These are phyloP conservation scores for Yarrowia sp. DNA, from an alignment of 805 yeast genomes.

Conservation along the genomic window DNA sequence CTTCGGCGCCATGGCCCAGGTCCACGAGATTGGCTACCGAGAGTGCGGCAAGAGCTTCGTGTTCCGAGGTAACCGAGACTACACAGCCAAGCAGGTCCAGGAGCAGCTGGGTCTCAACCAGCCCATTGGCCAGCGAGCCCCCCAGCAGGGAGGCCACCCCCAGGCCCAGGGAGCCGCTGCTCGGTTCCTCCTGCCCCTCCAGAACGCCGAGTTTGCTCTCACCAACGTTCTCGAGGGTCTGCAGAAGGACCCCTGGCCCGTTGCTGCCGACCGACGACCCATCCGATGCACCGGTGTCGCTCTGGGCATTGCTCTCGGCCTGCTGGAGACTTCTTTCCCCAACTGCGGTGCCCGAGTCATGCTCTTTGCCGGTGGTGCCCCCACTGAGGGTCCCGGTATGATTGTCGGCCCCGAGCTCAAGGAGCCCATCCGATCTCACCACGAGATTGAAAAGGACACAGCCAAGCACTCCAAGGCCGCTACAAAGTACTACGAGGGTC, in stretches of 20 bases:
- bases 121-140: slow-evolving; percentile 2
- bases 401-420: slow-evolving; percentile 88
- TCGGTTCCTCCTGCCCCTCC: slow-evolving; percentile 70
- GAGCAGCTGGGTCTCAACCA: slow-evolving; percentile 57
- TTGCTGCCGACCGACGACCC: slow-evolving; percentile 78
- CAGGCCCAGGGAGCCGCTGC: slow-evolving; percentile 44
- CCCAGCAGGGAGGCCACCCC: slow-evolving; percentile 29
- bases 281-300: slow-evolving; percentile 93
- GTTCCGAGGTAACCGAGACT: slow-evolving; percentile 86
- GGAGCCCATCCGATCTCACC: slow-evolving; percentile 97
- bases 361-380: slow-evolving; percentile 91
- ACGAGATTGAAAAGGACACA: slow-evolving; percentile 87
- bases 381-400: slow-evolving; percentile 92
- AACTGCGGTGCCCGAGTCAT: slow-evolving; percentile 79
- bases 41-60: slow-evolving; percentile 68
- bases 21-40: slow-evolving; percentile 73
- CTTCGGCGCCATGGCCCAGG: slow-evolving; percentile 85
- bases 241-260: slow-evolving; percentile 84
- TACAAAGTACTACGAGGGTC: slow-evolving; percentile 66
- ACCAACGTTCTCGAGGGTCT: slow-evolving; percentile 76
- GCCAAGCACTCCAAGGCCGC: slow-evolving; percentile 88
- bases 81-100: slow-evolving; percentile 50
- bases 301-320: slow-evolving; percentile 72
- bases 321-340: slow-evolving; percentile 78
- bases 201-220: slow-evolving; percentile 77